Evolutionary conservation across 768 basidiomycete species (phyloP).

Genomic region (Trametes villosa): DNA sequence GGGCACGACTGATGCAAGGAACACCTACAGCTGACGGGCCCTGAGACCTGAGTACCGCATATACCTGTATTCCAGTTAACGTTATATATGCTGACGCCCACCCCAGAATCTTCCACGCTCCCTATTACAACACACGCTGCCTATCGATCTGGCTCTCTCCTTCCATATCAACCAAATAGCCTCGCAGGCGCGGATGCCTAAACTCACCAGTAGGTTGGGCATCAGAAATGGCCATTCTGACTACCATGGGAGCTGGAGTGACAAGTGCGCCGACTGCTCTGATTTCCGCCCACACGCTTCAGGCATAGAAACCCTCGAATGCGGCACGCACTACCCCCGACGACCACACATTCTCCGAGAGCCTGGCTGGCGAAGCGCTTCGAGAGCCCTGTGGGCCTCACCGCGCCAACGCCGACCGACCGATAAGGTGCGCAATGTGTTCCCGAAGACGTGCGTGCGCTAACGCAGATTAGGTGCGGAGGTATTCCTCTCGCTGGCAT

Average conservation of each 20-base stretch:
- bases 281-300: background rate
- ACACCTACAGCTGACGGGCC: background rate
- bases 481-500: background rate
- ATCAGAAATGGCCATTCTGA: background rate
- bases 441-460: background rate
- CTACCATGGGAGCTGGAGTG: background rate
- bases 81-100: constrained; percentile 10
- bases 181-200: constrained; percentile 16
- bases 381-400: background rate
- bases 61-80: background rate
- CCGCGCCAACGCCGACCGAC: background rate
- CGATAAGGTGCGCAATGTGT: constrained; percentile 6
- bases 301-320: constrained; percentile 1
- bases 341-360: constrained; percentile 4
- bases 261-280: background rate
- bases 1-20: too few species aligned
- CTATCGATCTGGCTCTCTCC: background rate
- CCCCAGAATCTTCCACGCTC: background rate
- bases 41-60: background rate
- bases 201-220: constrained; percentile 11
- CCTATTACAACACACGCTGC: background rate
- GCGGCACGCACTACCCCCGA: background rate
- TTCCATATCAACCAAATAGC: background rate
- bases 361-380: constrained; percentile 4
- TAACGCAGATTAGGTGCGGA: background rate